These are phyloP conservation scores for Lenwebbia sp. DNA, from an alignment of 345 rosid genomes.

Conservation along the genomic window DNA sequence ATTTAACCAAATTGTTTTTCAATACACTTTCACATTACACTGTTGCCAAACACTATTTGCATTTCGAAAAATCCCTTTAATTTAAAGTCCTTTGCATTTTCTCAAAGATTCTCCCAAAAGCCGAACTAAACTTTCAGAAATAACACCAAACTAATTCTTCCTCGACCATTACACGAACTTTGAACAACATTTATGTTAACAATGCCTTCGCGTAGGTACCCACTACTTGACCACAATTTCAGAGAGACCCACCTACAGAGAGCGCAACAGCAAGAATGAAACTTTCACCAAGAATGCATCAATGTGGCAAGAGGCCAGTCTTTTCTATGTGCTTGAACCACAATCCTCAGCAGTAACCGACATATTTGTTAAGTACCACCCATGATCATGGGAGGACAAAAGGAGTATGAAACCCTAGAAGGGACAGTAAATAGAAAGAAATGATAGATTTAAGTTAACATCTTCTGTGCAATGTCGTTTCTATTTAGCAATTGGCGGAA, in stretches of 20 bases:
- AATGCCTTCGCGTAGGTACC: neutral
- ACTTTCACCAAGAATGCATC: neutral
- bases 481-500: neutral
- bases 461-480: neutral
- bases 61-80: no score
- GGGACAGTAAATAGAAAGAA: neutral
- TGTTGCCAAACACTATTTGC: neutral
- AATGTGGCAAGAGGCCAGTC: neutral
- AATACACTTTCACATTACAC: fast-evolving
- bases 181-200: neutral
- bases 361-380: neutral
- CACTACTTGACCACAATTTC: neutral
- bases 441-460: neutral
- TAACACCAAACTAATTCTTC: neutral
- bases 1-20: neutral
- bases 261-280: neutral
- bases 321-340: neutral
- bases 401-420: neutral
- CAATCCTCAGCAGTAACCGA: neutral
- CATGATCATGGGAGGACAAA: neutral
- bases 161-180: neutral
- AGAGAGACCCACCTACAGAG: neutral
- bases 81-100: neutral
- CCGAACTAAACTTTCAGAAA: no score
- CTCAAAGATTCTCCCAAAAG: no score